Conservation (phyloP, 495 filamentous ascomycete genomes). For the Filosporella fistucella region DNA sequence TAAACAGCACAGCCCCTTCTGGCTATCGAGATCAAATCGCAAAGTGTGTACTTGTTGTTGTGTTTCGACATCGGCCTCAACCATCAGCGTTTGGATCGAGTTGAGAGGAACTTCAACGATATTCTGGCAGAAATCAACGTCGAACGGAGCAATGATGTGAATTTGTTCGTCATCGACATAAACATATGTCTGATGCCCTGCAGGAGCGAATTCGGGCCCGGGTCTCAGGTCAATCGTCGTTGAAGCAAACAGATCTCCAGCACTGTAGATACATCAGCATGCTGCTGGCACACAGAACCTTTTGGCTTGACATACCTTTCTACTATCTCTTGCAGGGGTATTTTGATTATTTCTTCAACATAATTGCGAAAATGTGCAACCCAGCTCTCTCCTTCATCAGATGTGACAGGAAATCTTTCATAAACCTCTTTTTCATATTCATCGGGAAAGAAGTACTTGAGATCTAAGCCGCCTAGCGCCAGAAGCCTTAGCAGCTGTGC, state of each 20-base stretch:
- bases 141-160: too few species aligned
- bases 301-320: neutral
- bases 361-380: neutral
- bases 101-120: too few species aligned
- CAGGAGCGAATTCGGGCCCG: neutral
- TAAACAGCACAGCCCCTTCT: too few species aligned
- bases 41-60: too few species aligned
- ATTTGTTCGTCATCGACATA: too few species aligned
- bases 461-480: neutral
- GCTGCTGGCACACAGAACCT: neutral
- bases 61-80: too few species aligned
- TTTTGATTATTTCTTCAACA: neutral
- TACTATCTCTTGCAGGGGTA: too few species aligned
- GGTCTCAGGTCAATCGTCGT: neutral
- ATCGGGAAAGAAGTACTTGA: neutral
- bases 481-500: slow-evolving; percentile 5
- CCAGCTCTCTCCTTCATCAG: neutral
- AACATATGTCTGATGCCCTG: too few species aligned
- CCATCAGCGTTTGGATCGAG: too few species aligned
- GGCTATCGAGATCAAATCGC: too few species aligned
- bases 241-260: neutral
- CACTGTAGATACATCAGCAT: neutral
- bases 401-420: neutral
- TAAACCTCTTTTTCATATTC: neutral
- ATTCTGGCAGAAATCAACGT: too few species aligned